Evolutionary conservation across 768 basidiomycete genomes (phyloP).

Genomic region (Mycena sanguinolenta): DNA sequence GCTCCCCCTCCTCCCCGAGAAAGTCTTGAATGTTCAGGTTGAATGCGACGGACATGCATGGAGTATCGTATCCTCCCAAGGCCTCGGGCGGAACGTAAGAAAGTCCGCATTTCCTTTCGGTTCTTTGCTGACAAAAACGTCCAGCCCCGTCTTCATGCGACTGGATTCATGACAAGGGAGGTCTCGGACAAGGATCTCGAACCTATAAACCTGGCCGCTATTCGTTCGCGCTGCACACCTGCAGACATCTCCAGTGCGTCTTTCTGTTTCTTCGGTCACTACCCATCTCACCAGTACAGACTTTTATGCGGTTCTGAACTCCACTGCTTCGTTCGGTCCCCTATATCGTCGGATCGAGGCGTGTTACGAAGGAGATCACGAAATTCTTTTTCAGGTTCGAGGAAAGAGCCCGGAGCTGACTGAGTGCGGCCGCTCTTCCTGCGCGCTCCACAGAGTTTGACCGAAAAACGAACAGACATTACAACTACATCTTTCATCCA

Average conservation of each 20-base stretch:
- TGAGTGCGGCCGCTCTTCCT: neutral
- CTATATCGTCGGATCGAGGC: slow-evolving; percentile 39
- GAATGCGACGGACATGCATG: slow-evolving; percentile 32
- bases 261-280: neutral
- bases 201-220: slow-evolving; percentile 14
- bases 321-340: slow-evolving; percentile 43
- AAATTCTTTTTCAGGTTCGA: slow-evolving; percentile 20
- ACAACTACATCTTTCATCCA: slow-evolving; percentile 45
- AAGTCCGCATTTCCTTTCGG: too few species aligned
- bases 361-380: slow-evolving; percentile 33
- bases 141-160: slow-evolving; percentile 34
- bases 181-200: slow-evolving; percentile 16
- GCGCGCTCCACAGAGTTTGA: neutral
- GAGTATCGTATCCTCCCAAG: slow-evolving; percentile 24
- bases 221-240: slow-evolving; percentile 23
- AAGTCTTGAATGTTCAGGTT: slow-evolving; percentile 38
- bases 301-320: slow-evolving; percentile 37
- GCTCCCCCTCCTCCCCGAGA: slow-evolving; percentile 41
- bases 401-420: slow-evolving; percentile 38
- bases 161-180: slow-evolving; percentile 33
- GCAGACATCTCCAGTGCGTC: slow-evolving; percentile 8
- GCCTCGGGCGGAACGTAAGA: slow-evolving; percentile 27
- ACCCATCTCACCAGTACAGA: slow-evolving; percentile 19
- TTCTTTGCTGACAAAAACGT: neutral
- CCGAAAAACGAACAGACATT: neutral